Evolutionary conservation across 306 rosid genomes (phyloP).

Genomic region (Cicer bijugum): DNA sequence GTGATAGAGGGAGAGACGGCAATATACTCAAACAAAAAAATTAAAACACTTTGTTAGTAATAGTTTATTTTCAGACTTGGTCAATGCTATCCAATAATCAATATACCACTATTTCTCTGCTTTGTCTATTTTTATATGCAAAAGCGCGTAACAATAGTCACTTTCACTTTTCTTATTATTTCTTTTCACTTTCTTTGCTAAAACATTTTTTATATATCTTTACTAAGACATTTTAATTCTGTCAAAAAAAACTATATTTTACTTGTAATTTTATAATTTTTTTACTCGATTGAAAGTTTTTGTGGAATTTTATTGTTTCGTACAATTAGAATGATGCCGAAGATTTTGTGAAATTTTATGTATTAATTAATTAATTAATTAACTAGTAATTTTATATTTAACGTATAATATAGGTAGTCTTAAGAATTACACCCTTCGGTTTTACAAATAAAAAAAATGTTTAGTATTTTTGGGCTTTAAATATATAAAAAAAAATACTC

Average conservation of each 20-base stretch:
- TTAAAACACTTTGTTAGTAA: slow-evolving; percentile 33
- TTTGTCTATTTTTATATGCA: neutral
- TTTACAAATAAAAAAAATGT: no score
- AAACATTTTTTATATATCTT: neutral
- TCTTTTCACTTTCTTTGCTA: neutral
- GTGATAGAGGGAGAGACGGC: slow-evolving; percentile 15
- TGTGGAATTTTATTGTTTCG: no score
- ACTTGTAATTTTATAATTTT: no score
- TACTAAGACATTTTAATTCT: neutral
- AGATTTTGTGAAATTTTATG: neutral
- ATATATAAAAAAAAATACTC: no score
- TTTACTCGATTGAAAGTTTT: no score
- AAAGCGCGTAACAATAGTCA: slow-evolving; percentile 35
- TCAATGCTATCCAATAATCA: slow-evolving; percentile 28
- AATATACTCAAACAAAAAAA: neutral
- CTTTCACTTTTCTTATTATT: neutral
- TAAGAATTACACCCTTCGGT: neutral
- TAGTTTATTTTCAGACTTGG: slow-evolving; percentile 23
- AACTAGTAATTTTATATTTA: neutral
- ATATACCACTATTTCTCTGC: no score
- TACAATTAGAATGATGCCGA: neutral
- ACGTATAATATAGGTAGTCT: neutral
- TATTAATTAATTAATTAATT: neutral
- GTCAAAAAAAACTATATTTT: no score
- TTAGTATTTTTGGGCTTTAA: no score